Evolutionary conservation across 1,139 yeast species (phyloP).

Genomic region (Pneumocystis oryctolagi): DNA sequence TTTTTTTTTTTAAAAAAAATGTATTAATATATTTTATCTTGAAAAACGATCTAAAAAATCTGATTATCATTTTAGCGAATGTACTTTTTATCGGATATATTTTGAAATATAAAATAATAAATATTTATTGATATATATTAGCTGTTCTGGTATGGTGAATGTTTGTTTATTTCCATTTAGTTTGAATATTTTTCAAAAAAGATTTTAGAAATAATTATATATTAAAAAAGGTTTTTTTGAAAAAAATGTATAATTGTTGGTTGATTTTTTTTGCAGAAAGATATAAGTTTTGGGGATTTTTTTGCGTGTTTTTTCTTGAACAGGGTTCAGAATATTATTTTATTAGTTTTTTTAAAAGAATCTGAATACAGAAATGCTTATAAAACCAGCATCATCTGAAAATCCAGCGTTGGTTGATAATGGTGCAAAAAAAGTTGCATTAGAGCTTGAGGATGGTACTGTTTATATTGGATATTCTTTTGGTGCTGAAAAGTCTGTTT

Average conservation of each 20-base stretch:
- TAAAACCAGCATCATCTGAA: not conserved
- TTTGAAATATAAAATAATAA: too few relatives aligned
- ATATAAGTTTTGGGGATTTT: not conserved
- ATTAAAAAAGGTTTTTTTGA: not conserved
- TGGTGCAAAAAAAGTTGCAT: slow-evolving; percentile 50
- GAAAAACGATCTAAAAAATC: too few relatives aligned
- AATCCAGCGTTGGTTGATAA: not conserved
- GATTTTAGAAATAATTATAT: too few relatives aligned
- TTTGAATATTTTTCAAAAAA: not conserved
- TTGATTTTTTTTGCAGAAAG: not conserved
- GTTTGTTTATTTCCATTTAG: not conserved
- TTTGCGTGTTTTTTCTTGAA: too few relatives aligned
- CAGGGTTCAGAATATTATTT: not conserved
- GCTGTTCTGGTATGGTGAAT: not conserved
- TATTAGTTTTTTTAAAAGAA: not conserved
- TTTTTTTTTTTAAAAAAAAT: too few relatives aligned
- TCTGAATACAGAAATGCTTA: not conserved
- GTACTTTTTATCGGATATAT: not conserved
- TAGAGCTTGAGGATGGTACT: slow-evolving; percentile 83
- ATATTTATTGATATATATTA: too few relatives aligned
- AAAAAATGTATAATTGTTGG: too few relatives aligned
- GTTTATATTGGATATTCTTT: slow-evolving; percentile 92
- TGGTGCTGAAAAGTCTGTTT: slow-evolving; percentile 78
- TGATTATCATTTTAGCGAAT: not conserved
- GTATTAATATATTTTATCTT: too few relatives aligned